These are phyloP conservation scores for Trichoderma semiorbis DNA, from an alignment of 2,329 filamentous ascomycete species.

Conservation along the genomic window DNA sequence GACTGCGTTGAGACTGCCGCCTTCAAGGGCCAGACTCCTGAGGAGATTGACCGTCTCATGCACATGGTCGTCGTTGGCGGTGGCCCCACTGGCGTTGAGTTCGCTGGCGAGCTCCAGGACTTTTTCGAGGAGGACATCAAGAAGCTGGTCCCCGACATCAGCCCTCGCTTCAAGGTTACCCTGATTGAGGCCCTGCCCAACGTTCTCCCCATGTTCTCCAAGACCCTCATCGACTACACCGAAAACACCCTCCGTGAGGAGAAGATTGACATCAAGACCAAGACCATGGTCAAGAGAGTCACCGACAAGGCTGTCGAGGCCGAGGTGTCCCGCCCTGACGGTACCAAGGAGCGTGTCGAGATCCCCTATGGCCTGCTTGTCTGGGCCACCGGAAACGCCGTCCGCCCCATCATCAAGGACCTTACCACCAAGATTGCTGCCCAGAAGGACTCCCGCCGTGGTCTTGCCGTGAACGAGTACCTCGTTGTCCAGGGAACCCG, in stretches of 20 bases:
- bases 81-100: conserved; percentile 95
- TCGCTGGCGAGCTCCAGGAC: conserved; percentile 95
- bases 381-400: conserved; percentile 95
- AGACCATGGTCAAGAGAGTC: conserved; percentile 98
- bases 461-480: conserved; percentile 96
- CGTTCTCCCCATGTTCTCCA: conserved; percentile 96
- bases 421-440: conserved; percentile 89
- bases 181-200: conserved; percentile 96
- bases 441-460: conserved; percentile 91
- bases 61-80: conserved; percentile 97
- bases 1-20: conserved; percentile 98
- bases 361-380: conserved; percentile 95
- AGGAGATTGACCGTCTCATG: conserved; percentile 88
- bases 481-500: conserved; percentile 95
- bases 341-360: conserved; percentile 73
- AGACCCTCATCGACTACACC: conserved; percentile 98
- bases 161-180: conserved; percentile 92
- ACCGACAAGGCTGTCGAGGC: conserved; percentile 91
- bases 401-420: conserved; percentile 85
- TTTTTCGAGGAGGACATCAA: conserved; percentile 98
- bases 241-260: conserved; percentile 99
- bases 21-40: conserved; percentile 89
- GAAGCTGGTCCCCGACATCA: conserved; percentile 96
- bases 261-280: conserved; percentile 94
- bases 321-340: conserved; percentile 75